Base-by-base conservation (phyloP, 164 flowering plant species). In the Brasenia schreberi region DNA sequence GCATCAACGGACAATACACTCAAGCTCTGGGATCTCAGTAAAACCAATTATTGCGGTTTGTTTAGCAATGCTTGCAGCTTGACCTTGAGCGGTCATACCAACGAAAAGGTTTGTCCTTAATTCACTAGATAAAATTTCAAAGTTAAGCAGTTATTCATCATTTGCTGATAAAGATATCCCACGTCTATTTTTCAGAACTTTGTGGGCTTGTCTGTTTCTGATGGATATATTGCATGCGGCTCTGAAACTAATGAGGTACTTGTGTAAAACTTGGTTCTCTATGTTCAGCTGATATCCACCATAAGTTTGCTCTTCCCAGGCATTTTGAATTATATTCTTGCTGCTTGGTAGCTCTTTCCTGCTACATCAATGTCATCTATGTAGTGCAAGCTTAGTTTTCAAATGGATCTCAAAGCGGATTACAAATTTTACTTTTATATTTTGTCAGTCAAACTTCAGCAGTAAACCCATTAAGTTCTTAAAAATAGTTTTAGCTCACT, bases 201-300 rank as follows among this genome's bases (percentile, higher is more conserved):
- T 78, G 98, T 95, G 63, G 97, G 97, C 18, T 77, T 95, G 64
- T 83, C 97, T 23, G 87, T 85, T 74, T 81, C 85, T 66, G 88
- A 90, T 76, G 98, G 94, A 64, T 92, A 87, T 67, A 85, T 92
- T 68, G 81, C 94, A 17, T 95, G 99, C 61, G 99, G 99, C 67
- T 93, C 97, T n/a, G 95, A 89, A 75, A 83, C 96, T 64, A 90
- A 90, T 67, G 97, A 93, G 95, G 97, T 93, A 81, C 45, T 6
- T 63, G 65, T 39, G 19, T 42, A 5, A 27, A 33, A 49, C 56
- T 49, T 49, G 16, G 56, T 49, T 14, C 16, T 5, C 4, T 6
- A 1, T 49, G 3, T 3, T 49, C 56, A 9, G 16, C 56, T 49
- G 10, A 49, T 49, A 9, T 49, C 56, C 16, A 9, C 12, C 9